These are phyloP conservation scores for Phialophora verrucosa DNA, from an alignment of 2,329 filamentous ascomycete genomes.

Conservation along the genomic window DNA sequence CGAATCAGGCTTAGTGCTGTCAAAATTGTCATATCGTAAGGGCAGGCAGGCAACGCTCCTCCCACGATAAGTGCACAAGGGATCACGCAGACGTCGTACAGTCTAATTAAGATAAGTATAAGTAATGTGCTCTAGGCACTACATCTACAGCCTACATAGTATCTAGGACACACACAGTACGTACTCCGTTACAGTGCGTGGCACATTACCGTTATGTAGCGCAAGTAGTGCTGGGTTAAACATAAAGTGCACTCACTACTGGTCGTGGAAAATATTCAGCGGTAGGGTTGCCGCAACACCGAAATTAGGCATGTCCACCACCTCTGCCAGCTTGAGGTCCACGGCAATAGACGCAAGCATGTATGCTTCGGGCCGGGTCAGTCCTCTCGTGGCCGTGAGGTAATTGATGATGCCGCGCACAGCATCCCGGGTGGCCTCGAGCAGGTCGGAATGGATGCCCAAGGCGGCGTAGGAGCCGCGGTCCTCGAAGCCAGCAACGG, in stretches of 20 bases:
- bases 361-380: conserved; percentile 57
- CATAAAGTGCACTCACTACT: not conserved
- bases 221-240: no score
- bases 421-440: conserved; percentile 57
- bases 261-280: conserved; percentile 52
- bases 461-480: conserved; percentile 55
- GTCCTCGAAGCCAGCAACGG: conserved; percentile 39
- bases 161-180: no score
- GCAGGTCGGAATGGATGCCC: conserved; percentile 56
- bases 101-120: no score
- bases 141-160: no score
- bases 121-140: no score
- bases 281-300: conserved; percentile 58
- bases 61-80: no score
- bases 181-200: no score
- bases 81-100: no score
- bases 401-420: conserved; percentile 57
- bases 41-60: no score
- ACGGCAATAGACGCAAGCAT: conserved; percentile 60
- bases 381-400: conserved; percentile 54
- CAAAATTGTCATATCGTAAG: no score
- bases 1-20: not conserved
- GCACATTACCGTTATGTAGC: no score
- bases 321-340: conserved; percentile 59
- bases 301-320: conserved; percentile 60